A percentile compares a stretch with the other conserved stretches of the same genome.
Evolutionary conservation across 2,329 filamentous ascomycete genomes (phyloP).

Genomic region (Dactylonectria macrodidyma): DNA sequence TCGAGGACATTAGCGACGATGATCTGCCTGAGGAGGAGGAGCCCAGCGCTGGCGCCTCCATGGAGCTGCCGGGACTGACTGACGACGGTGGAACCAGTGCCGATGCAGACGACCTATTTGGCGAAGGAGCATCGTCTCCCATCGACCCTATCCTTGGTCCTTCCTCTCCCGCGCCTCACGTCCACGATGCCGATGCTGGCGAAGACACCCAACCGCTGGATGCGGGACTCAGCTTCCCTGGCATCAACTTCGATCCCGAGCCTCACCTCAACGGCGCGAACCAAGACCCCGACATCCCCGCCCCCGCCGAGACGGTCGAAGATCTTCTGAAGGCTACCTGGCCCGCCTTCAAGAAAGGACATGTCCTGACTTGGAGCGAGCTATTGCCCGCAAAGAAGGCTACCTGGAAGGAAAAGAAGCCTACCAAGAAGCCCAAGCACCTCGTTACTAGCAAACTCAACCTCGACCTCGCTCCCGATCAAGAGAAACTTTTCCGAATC

Average conservation of each 20-base stretch:
- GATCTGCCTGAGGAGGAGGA: conserved; percentile 89
- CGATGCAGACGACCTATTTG: conserved; percentile 78
- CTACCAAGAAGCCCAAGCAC: conserved; percentile 83
- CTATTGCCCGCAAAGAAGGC: conserved; percentile 87
- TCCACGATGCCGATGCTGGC: conserved; percentile 57
- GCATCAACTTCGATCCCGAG: conserved; percentile 66
- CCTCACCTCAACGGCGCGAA: conserved; percentile 63
- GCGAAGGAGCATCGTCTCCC: conserved; percentile 70
- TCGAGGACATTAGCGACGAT: conserved; percentile 91
- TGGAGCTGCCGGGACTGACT: conserved; percentile 68
- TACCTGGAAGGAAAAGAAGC: conserved; percentile 83
- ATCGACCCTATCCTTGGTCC: conserved; percentile 59
- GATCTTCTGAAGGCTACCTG: conserved; percentile 86
- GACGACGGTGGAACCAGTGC: conserved; percentile 74
- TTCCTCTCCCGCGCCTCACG: conserved; percentile 61
- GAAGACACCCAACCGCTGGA: conserved; percentile 54
- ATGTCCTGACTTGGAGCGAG: conserved; percentile 84
- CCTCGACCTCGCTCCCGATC: conserved; percentile 87
- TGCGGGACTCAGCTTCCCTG: conserved; percentile 54
- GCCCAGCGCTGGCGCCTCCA: conserved; percentile 56
- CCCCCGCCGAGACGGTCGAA: conserved; percentile 79
- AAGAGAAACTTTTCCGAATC: conserved; percentile 89
- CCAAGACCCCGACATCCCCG: conserved; percentile 75
- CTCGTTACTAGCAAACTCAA: conserved; percentile 90
- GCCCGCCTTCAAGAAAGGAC: conserved; percentile 83